These are phyloP conservation scores for Rubia tinctorum DNA, from an alignment of 305 asterid genomes.

Conservation along the genomic window DNA sequence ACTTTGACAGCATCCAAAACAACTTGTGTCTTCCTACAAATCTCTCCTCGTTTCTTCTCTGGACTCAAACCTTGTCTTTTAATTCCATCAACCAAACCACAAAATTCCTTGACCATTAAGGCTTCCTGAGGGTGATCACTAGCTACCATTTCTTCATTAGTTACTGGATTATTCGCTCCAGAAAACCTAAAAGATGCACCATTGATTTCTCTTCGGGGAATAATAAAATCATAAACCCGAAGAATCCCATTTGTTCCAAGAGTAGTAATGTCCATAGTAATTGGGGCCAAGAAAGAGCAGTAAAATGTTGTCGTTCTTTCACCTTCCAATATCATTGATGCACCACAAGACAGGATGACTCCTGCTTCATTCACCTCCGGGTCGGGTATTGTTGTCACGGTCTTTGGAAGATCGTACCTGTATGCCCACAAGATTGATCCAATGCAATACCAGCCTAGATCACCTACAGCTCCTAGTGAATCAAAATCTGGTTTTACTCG, in stretches of 20 bases:
- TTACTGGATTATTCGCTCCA: conserved; percentile 54
- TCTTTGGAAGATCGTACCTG: conserved; percentile 54
- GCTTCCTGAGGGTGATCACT: conserved; percentile 84
- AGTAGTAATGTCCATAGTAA: conserved; percentile 46
- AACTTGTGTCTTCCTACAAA: conserved; percentile 71
- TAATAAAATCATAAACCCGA: conserved; percentile 47
- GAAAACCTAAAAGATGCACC: conserved; percentile 48
- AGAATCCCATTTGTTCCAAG: conserved; percentile 55
- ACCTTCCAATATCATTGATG: conserved; percentile 64
- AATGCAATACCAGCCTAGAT: conserved; percentile 77
- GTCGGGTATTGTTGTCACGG: conserved; percentile 48
- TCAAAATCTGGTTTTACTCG: conserved; percentile 86
- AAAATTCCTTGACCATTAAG: conserved; percentile 63
- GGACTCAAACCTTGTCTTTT: conserved; percentile 50
- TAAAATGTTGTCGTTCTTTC: conserved; percentile 54
- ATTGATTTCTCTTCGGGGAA: conserved; percentile 44
- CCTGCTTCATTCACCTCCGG: conserved; percentile 50
- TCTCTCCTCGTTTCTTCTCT: conserved; percentile 64
- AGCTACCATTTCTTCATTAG: conserved; percentile 40
- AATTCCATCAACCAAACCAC: conserved; percentile 46
- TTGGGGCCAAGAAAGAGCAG: conserved; percentile 52
- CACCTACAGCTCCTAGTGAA: conserved; percentile 85
- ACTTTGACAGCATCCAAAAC: conserved; percentile 73
- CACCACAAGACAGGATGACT: conserved; percentile 58
- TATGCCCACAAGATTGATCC: conserved; percentile 81